Evolutionary conservation across 2,329 filamentous ascomycete genomes (phyloP), one percentile per base, ranked within the genome.

Genomic region (Monilinia fructigena): DNA sequence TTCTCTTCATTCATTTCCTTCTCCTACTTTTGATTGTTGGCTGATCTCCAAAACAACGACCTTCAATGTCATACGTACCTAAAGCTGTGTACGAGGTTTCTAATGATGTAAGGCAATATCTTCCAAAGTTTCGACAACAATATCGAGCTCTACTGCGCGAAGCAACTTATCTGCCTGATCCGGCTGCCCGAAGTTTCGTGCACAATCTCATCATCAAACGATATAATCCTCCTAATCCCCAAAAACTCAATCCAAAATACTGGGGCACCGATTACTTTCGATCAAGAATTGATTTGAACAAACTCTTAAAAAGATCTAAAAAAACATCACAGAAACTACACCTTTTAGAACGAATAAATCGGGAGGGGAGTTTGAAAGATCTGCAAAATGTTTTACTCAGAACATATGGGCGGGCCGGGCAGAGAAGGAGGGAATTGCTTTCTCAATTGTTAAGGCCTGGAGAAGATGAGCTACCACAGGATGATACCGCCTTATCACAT

Each of bases 111-210:
- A 38, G 16, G 31, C 10, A 65, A 58, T 40, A 45, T 20, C 45
- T 60, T 2, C 45, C 47, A 26, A 50, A 14, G 28, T 60, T 67
- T 56, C 67, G 55, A 61, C 81, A 83, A 70, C 75, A 86, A 56
- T 89, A 86, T 75, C 82, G 86, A 66, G 81, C 85, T 67, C 77
- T 89, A 28, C 82, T 89, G 47, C 85, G 86, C 67, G 85, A 88
- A 77, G 78, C 81, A 50, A 82, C 83, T 38, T 89, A 89, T 73
- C 82, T 89, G 2, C 85, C 85, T 16, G 74, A 76, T 1, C 79
- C 79, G 2, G 75, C 82, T 50, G 83, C 83, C 67, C 81, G 80
- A 50, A 74, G 77, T 2, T 81, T 78, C 64, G 76, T 84, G 63
- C 73, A 77, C 55, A 71, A 76, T 8, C 78, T 78, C 45, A 82